A percentile compares a stretch with the other conserved stretches of the same genome.
These are phyloP conservation scores for Boletales sp. DNA, from an alignment of 768 basidiomycete species.

Conservation along the genomic window DNA sequence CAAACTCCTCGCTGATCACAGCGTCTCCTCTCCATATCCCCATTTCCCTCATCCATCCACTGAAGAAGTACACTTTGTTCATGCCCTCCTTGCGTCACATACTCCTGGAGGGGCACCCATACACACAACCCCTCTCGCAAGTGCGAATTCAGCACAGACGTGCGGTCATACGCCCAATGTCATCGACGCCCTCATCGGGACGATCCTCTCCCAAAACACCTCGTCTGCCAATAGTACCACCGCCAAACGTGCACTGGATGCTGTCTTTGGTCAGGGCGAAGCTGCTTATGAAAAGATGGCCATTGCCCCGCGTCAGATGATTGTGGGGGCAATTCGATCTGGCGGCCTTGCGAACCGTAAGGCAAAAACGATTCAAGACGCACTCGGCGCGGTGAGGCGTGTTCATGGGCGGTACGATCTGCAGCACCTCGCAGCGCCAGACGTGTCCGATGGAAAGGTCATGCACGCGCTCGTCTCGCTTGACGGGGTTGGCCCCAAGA, in stretches of 20 bases:
- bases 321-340: slow-evolving; percentile 47
- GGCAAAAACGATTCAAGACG: slow-evolving; percentile 49
- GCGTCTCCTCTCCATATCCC: slow-evolving; percentile 45
- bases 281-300: slow-evolving; percentile 47
- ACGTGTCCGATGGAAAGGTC: slow-evolving; percentile 41
- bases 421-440: slow-evolving; percentile 43
- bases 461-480: slow-evolving; percentile 57
- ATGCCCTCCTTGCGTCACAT: slow-evolving; percentile 37
- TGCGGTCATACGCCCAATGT: slow-evolving; percentile 51
- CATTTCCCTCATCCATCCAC: slow-evolving; percentile 43
- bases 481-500: slow-evolving; percentile 60
- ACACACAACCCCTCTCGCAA: slow-evolving; percentile 20
- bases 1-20: slow-evolving; percentile 44
- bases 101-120: slow-evolving; percentile 33
- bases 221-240: slow-evolving; percentile 46
- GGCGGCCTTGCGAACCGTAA: slow-evolving; percentile 63
- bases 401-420: slow-evolving; percentile 53
- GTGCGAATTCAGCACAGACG: slow-evolving; percentile 40
- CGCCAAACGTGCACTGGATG: slow-evolving; percentile 48
- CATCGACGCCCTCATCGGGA: slow-evolving; percentile 54
- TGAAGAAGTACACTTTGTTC: slow-evolving; percentile 38
- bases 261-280: slow-evolving; percentile 43
- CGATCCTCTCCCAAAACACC: slow-evolving; percentile 61
- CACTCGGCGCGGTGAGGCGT: slow-evolving; percentile 40
- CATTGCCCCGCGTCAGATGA: slow-evolving; percentile 35